These are phyloP conservation scores for Canna indica DNA, from an alignment of 176 grass and related monocot genomes.

Conservation along the genomic window DNA sequence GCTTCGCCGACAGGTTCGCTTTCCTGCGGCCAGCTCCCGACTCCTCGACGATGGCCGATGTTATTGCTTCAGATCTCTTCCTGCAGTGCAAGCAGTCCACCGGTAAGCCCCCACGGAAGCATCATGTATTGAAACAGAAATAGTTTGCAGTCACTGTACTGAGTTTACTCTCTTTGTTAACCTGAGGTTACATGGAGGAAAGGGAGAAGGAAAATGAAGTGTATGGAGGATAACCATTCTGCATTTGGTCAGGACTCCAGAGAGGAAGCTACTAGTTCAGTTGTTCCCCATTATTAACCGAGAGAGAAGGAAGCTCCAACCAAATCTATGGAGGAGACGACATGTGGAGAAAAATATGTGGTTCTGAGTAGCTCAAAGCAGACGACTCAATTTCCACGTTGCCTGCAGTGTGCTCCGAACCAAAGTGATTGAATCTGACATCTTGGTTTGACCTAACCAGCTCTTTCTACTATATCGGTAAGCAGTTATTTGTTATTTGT, in stretches of 20 bases:
- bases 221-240: constrained; percentile 7
- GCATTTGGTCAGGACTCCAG: background rate
- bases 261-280: background rate
- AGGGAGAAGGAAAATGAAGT: background rate
- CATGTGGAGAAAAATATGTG: background rate
- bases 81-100: background rate
- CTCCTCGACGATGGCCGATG: background rate
- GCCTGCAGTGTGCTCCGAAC: too few relatives aligned
- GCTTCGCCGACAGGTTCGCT: constrained; percentile 9
- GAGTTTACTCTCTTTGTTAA: background rate
- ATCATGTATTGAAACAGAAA: background rate
- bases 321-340: background rate
- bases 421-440: too few relatives aligned
- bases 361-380: too few relatives aligned
- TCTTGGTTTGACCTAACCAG: too few relatives aligned
- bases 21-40: background rate
- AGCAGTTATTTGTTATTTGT: too few relatives aligned
- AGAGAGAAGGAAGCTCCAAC: background rate
- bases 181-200: background rate
- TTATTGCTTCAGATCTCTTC: background rate
- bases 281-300: too few relatives aligned
- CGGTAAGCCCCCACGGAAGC: background rate
- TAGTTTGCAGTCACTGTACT: too few relatives aligned
- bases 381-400: too few relatives aligned
- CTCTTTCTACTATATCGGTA: too few relatives aligned